These are phyloP conservation scores for Colletotrichum tofieldiae DNA, from an alignment of 2,329 filamentous ascomycete genomes.

Conservation along the genomic window DNA sequence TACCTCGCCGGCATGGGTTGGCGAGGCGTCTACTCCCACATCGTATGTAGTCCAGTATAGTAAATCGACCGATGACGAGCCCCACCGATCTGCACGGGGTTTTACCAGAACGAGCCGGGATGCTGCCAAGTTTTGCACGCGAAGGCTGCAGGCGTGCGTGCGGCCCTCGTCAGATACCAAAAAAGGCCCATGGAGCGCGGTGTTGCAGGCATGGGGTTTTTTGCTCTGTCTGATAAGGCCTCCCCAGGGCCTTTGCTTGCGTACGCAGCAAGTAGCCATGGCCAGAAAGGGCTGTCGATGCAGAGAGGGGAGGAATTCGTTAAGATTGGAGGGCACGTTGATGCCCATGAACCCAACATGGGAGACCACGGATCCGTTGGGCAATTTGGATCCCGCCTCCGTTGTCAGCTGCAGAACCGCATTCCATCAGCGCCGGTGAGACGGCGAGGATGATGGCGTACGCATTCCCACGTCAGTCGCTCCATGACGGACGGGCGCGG, in stretches of 20 bases:
- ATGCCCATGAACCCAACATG: not conserved
- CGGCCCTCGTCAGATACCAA: conserved; percentile 24
- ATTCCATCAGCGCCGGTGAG: not conserved
- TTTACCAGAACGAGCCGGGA: conserved; percentile 26
- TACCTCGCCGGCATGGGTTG: conserved; percentile 13
- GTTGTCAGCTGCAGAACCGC: not conserved
- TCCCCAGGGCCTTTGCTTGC: conserved; percentile 14
- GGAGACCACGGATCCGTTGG: conserved; percentile 1
- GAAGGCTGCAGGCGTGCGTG: conserved; percentile 33
- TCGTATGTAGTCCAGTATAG: too few species aligned
- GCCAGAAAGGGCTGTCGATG: conserved; percentile 22
- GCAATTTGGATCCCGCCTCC: conserved; percentile 11
- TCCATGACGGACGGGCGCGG: not conserved
- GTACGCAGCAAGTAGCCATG: conserved; percentile 7
- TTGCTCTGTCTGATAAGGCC: conserved; percentile 23
- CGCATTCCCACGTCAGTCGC: conserved; percentile 6
- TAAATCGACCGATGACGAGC: conserved; percentile 29
- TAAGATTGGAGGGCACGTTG: conserved; percentile 20
- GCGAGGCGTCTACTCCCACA: not conserved
- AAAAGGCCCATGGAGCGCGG: conserved; percentile 20
- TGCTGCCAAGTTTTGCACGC: conserved; percentile 41
- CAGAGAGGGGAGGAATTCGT: conserved; percentile 24
- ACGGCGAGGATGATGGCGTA: not conserved
- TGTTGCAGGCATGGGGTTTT: conserved; percentile 14
- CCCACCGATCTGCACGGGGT: conserved; percentile 38